Conservation (phyloP, 2,329 filamentous ascomycete species). For the Colletotrichum sp. region DNA sequence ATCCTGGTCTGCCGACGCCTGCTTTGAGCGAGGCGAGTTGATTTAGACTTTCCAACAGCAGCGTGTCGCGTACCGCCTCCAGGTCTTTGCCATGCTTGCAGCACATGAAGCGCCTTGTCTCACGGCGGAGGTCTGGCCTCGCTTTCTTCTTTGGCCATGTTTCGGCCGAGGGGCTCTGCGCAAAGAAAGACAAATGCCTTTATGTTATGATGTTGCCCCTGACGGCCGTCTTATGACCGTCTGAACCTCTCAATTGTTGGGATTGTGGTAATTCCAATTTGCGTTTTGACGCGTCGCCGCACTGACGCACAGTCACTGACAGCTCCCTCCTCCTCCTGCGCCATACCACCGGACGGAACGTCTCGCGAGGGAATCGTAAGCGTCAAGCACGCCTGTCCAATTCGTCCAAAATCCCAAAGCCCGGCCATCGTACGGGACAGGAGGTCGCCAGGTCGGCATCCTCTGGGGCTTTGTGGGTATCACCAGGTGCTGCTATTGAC, state of each 20-base stretch:
- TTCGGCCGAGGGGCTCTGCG: background rate
- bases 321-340: background rate
- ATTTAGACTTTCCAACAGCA: background rate
- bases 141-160: background rate
- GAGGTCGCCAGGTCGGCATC: background rate
- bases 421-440: background rate
- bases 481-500: background rate
- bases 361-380: background rate
- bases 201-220: background rate
- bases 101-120: background rate
- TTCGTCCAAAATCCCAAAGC: background rate
- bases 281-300: background rate
- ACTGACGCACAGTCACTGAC: background rate
- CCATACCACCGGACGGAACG: background rate
- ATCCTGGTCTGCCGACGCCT: background rate
- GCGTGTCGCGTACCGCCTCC: background rate
- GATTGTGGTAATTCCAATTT: background rate
- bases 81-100: background rate
- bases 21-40: background rate
- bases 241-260: background rate
- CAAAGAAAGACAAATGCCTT: background rate
- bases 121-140: background rate
- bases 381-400: background rate
- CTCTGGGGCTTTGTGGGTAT: conserved; percentile 1
- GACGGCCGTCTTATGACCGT: background rate